Base-by-base conservation (phyloP, 495 filamentous ascomycete species). In the Tuber brumale region DNA sequence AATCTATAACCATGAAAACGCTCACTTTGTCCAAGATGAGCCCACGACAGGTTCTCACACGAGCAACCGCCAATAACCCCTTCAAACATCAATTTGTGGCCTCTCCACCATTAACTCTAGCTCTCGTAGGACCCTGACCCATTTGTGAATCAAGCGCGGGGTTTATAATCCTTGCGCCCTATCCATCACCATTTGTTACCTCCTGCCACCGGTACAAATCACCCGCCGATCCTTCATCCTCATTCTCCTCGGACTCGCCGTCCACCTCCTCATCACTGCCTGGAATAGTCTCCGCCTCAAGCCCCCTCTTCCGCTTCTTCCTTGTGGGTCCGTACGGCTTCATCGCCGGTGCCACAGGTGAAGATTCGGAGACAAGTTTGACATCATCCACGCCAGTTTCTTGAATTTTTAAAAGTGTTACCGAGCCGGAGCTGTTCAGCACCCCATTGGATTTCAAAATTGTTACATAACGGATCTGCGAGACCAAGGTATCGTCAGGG, bases 211-310 rank as follows among this genome's bases (percentile, higher is more conserved):
- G 27, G 18, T 66, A 66, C 57, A 66, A 35, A 14, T 66, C 57
- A 31, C 27, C 57, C 27, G 57, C 57, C 14, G 27, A 18, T 7
- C 69, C 70, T 44, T 79, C 72, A 43, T 78, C 77, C 43, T 79
- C 23, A 9, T 70, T 69, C n/a, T 69, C 77, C 76, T 77, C 74
- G 21, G 70, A 76, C 19, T 79, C 78, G 1, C 75, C 79, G 3
- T 71, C 79, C 66, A 74, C 79, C 70, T 81, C 79, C 12, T 81
- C 79, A 35, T 81, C 79, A 19, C 79, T 81, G 16, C 72, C 79
- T 9, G 71, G 74, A 41, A 81, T 81, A 14, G 75, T 69, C 6
- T 78, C 79, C 21, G 61, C 48, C 41, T 81, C 78, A n/a, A 81
- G 23, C 16, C 78, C 79, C 6, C 71, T 69, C 35, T 81, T 81